Conservation (phyloP, 805 yeast genomes). For the Yarrowia divulgata region DNA sequence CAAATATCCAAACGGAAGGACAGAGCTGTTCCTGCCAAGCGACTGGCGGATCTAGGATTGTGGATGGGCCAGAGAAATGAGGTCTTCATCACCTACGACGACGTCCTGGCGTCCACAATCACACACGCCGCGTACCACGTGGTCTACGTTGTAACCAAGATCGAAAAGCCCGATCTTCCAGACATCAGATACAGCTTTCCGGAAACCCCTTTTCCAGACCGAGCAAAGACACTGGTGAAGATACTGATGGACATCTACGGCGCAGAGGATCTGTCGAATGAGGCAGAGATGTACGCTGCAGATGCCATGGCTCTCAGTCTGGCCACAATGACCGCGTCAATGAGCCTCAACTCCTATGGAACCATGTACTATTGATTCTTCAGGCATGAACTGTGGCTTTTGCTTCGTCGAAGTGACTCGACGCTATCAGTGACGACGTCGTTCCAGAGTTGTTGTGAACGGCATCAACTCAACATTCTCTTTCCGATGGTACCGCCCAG, state of each 20-base stretch:
- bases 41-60: background rate
- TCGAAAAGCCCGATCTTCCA: background rate
- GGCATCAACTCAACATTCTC: background rate
- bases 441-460: background rate
- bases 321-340: too few relatives aligned
- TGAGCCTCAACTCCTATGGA: too few relatives aligned
- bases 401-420: background rate
- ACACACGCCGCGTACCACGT: slow-evolving; percentile 14
- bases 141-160: background rate
- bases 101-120: background rate
- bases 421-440: background rate
- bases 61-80: slow-evolving; percentile 14
- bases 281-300: background rate
- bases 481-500: background rate
- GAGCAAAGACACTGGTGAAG: slow-evolving; percentile 2
- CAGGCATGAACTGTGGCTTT: background rate
- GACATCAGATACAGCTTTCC: slow-evolving; percentile 5
- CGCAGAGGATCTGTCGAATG: background rate
- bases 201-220: background rate
- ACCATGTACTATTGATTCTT: too few relatives aligned
- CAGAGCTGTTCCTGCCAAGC: background rate
- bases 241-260: background rate
- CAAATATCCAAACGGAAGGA: slow-evolving; percentile 3
- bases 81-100: slow-evolving; percentile 16
- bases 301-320: too few relatives aligned